Conservation (phyloP, 2,329 filamentous ascomycete genomes). For the Calonectria hawksworthii region DNA sequence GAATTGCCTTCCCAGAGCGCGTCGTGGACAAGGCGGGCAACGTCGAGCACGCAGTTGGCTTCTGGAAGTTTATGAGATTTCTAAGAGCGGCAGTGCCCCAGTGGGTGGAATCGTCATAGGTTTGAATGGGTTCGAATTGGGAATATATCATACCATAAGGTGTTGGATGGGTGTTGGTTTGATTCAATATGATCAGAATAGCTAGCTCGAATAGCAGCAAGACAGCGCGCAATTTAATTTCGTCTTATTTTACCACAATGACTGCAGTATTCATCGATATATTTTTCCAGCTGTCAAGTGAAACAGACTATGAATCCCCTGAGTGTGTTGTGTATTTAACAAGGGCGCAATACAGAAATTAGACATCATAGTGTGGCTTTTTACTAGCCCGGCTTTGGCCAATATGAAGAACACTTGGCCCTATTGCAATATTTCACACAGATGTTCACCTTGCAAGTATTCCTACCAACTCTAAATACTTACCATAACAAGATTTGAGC, state of each 20-base stretch:
- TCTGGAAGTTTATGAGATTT: conserved; percentile 77
- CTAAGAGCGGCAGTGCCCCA: conserved; percentile 65
- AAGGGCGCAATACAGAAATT: too few species aligned
- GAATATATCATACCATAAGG: neutral
- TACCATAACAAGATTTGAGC: too few species aligned
- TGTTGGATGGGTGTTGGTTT: neutral
- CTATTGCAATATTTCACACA: too few species aligned
- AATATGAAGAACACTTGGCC: too few species aligned
- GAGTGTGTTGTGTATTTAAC: too few species aligned
- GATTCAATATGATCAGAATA: neutral
- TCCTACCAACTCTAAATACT: too few species aligned
- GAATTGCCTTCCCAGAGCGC: conserved; percentile 74
- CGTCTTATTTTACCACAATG: neutral
- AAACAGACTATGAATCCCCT: too few species aligned
- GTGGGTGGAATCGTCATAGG: conserved; percentile 11
- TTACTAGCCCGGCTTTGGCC: too few species aligned
- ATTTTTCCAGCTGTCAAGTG: too few species aligned
- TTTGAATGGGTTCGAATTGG: neutral
- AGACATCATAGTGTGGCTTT: too few species aligned
- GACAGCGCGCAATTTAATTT: neutral
- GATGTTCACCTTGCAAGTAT: too few species aligned
- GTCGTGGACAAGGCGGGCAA: conserved; percentile 73
- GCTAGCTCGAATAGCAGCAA: neutral
- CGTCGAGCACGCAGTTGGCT: conserved; percentile 72
- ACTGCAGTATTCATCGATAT: too few species aligned